Evolutionary conservation across 345 rosid genomes (phyloP).

Genomic region (Anastatica hierochuntica): DNA sequence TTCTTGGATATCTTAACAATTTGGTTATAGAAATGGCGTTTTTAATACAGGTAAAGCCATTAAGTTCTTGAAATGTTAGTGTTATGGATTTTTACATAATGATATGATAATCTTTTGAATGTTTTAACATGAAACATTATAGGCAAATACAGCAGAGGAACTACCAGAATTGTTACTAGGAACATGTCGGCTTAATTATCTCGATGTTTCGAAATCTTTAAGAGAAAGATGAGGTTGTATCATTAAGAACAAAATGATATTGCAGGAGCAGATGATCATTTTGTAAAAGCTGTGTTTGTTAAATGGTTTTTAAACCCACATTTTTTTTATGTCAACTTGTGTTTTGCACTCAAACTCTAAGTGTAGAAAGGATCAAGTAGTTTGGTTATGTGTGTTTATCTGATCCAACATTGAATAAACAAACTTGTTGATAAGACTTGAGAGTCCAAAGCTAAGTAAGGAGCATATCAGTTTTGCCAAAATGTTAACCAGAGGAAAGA

Average conservation of each 20-base stretch:
- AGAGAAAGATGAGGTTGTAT: slow-evolving; percentile 21
- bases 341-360: too few species aligned
- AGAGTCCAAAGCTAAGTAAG: too few species aligned
- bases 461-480: too few species aligned
- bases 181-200: slow-evolving; percentile 65
- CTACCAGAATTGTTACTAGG: slow-evolving; percentile 82
- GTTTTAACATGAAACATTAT: slow-evolving; percentile 9
- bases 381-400: too few species aligned
- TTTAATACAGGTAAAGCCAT: slow-evolving; percentile 54
- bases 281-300: too few species aligned
- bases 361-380: too few species aligned
- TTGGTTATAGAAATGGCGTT: slow-evolving; percentile 91
- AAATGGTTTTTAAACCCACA: slow-evolving; percentile 2
- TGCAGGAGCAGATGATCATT: slow-evolving; percentile 3
- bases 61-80: too few species aligned
- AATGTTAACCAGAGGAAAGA: too few species aligned
- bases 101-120: too few species aligned
- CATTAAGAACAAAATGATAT: background rate
- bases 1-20: slow-evolving; percentile 73
- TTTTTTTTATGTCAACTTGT: slow-evolving; percentile 6
- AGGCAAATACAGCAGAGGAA: slow-evolving; percentile 84
- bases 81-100: too few species aligned
- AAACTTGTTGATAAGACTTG: too few species aligned
- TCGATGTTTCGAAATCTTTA: slow-evolving; percentile 54
- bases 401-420: too few species aligned